Conservation (phyloP, 768 basidiomycete species). For the Tricholoma bakamatsutake region DNA sequence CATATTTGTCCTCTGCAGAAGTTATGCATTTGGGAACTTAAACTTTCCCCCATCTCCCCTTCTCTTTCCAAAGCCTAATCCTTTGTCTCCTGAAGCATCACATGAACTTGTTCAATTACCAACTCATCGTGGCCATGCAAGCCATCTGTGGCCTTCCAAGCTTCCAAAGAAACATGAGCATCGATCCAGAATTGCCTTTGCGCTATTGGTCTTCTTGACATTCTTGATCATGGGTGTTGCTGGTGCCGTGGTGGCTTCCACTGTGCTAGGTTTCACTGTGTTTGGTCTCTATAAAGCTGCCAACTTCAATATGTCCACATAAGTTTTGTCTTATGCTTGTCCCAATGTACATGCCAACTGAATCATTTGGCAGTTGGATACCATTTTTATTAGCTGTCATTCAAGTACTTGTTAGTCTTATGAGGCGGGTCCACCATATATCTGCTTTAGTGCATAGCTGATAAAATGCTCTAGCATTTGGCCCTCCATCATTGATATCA, state of each 20-base stretch:
- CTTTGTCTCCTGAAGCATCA: constrained; percentile 4
- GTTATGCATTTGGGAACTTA: constrained; percentile 47
- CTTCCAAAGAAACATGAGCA: constrained; percentile 28
- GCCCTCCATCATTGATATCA: constrained; percentile 41
- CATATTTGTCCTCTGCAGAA: constrained; percentile 41
- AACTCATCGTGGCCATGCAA: constrained; percentile 7
- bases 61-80: neutral
- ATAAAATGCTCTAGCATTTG: constrained; percentile 26
- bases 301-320: constrained; percentile 48
- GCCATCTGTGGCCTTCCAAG: constrained; percentile 4
- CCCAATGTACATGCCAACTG: neutral
- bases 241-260: constrained; percentile 41
- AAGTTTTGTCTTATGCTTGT: constrained; percentile 13
- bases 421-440: constrained; percentile 26
- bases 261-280: constrained; percentile 39
- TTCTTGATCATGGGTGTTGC: constrained; percentile 37
- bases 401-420: constrained; percentile 34
- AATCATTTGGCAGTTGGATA: constrained; percentile 32
- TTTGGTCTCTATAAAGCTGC: constrained; percentile 39
- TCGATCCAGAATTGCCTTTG: constrained; percentile 41
- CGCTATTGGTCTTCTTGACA: constrained; percentile 37
- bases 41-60: constrained; percentile 36
- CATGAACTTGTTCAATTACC: constrained; percentile 11
- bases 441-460: neutral
- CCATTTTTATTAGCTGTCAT: constrained; percentile 40